Base-by-base conservation (phyloP, 2,329 filamentous ascomycete genomes). In the Saccharata proteae region DNA sequence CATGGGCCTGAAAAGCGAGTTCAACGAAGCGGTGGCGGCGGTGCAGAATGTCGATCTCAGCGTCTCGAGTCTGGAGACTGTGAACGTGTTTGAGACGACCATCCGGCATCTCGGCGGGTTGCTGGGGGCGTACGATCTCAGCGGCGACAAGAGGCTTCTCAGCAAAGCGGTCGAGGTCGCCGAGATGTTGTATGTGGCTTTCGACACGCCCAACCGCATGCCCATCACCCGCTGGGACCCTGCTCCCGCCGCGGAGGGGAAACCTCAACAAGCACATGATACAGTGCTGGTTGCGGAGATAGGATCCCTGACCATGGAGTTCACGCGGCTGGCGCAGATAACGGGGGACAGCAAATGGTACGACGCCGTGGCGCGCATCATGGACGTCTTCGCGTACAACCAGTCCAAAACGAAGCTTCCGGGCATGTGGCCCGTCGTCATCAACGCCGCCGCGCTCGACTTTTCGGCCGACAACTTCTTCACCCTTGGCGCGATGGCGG, bases 131-230 rank as follows among this genome's bases (percentile, higher is more conserved):
- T 94, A 88, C 51, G 88, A 96, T 57, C 67, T 94, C 34, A 86
- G 80, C 31, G 79, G 71, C 39, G 79, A 93, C 45, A 58, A 67
- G 13, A 63, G 79, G 15, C 64, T 93, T 8, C 64, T 92, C 18
- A 71, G 77, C 32, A 90, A 92, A 57, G 81, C 84, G 2, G 65
- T 78, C 20, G 78, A 88, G 55, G 69, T 90, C 16, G 84, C 74
- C 22, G 80, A 88, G 45, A 69, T 93, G 38, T 61, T 93, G 18
- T 84, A 86, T 61, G 75, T 78, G 32, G 71, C 80, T 4, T 93
- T 93, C 46, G 84, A 93, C 55, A 94, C 88, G 1, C 86, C 86
- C 1, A 94, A 96, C 53, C 75, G 84, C 43, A 92, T 96, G 82
- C 86, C 88, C 4, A 53, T 63, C 28, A 62, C 60, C 1, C 46